A percentile compares a stretch with the other conserved stretches of the same genome.
phyloP scores from a whole-genome alignment of 2,329 filamentous ascomycete genomes.

The Paracoccidioides brasiliensis region DNA sequence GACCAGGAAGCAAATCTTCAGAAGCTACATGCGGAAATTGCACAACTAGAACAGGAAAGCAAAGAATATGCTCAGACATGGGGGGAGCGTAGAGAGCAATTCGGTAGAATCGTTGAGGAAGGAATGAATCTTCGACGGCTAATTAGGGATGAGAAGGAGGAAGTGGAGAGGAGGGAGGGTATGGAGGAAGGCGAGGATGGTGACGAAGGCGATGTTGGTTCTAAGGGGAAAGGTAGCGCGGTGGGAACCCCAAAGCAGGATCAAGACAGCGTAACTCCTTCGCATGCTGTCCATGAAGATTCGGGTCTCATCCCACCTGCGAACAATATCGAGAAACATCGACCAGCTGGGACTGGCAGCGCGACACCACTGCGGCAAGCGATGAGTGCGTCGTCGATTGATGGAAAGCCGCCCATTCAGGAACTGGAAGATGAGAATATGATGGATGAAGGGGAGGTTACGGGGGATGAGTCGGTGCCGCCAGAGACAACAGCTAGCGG shows the following conservation, averaged over 20 bases:
- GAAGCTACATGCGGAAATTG: slow-evolving; percentile 79
- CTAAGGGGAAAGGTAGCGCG: slow-evolving; percentile 35
- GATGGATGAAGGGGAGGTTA: slow-evolving; percentile 38
- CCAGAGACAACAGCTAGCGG: slow-evolving; percentile 11
- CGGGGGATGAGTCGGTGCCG: slow-evolving; percentile 22
- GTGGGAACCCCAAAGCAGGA: slow-evolving; percentile 38
- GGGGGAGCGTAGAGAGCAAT: slow-evolving; percentile 73
- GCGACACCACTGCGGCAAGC: slow-evolving; percentile 28
- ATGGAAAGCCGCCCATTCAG: slow-evolving; percentile 26
- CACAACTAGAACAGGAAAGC: slow-evolving; percentile 73
- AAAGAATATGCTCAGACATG: slow-evolving; percentile 69
- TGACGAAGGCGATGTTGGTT: slow-evolving; percentile 39
- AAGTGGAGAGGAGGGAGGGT: slow-evolving; percentile 75
- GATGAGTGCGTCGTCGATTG: slow-evolving; percentile 12
- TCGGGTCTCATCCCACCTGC: slow-evolving; percentile 13
- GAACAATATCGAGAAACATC: slow-evolving; percentile 22
- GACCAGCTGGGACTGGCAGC: slow-evolving; percentile 16
- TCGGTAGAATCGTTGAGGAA: slow-evolving; percentile 78
- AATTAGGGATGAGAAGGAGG: slow-evolving; percentile 91
- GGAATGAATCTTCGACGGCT: slow-evolving; percentile 72
- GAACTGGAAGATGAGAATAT: slow-evolving; percentile 48
- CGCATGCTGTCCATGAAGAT: slow-evolving; percentile 24
- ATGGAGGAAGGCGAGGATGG: slow-evolving; percentile 54
- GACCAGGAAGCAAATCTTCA: slow-evolving; percentile 66
- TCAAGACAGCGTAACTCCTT: slow-evolving; percentile 31